Percentiles rank a stretch among this genome's conserved stretches.
phyloP scores from a whole-genome alignment of 176 grass and related monocot species.

The Oryza longistaminata region DNA sequence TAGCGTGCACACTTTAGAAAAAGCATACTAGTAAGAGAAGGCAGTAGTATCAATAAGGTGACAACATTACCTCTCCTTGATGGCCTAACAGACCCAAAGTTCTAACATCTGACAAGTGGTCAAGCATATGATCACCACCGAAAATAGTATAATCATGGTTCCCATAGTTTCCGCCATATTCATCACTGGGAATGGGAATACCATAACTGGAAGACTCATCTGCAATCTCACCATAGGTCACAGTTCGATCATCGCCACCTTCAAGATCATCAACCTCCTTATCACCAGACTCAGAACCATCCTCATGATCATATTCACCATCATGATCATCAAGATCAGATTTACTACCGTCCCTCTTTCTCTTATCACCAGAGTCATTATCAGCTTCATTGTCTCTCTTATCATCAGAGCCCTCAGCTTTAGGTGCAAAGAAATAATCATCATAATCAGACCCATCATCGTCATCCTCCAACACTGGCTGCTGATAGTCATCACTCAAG shows the following conservation, averaged over 20 bases:
- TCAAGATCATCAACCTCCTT: not conserved
- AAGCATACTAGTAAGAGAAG: no score
- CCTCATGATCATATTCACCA: no score
- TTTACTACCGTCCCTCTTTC: no score
- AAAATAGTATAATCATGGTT: not conserved
- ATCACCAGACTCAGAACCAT: no score
- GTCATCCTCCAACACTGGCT: not conserved
- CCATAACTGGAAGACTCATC: not conserved
- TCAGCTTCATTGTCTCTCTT: not conserved
- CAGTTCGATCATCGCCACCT: not conserved
- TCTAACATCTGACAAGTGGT: no score
- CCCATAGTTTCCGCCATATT: not conserved
- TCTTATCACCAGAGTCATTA: no score
- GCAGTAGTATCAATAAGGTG: no score
- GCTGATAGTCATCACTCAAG: no score
- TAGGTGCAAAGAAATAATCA: not conserved
- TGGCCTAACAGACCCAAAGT: no score
- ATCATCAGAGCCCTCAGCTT: not conserved
- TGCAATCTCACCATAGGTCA: constrained; percentile 7
- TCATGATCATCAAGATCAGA: no score
- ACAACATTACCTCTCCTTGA: no score
- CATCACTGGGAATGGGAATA: not conserved
- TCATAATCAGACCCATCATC: not conserved
- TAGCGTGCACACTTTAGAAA: no score
- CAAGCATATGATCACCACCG: not conserved